A percentile compares a stretch with the other conserved stretches of the same genome.
Evolutionary conservation across 257 asterid genomes (phyloP).

Genomic region (Ophiorrhiza pumila): DNA sequence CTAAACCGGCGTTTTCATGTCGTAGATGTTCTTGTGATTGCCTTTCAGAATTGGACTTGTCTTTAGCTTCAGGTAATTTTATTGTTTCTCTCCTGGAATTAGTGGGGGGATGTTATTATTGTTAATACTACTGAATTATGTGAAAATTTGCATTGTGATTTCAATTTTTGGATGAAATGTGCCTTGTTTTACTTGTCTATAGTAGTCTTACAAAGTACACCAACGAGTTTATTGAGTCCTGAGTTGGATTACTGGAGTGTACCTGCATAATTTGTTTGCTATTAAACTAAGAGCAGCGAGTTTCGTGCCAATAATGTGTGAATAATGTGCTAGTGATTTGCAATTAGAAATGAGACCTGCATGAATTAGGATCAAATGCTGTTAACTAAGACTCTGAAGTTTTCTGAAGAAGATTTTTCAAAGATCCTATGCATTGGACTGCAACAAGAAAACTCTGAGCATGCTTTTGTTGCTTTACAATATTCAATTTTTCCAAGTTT

Average conservation of each 20-base stretch:
- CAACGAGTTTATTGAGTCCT: not conserved
- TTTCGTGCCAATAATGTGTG: not conserved
- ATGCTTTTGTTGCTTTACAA: not conserved
- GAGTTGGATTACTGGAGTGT: not conserved
- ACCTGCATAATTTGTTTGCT: not conserved
- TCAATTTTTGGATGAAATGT: not conserved
- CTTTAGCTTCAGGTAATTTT: slow-evolving; percentile 29
- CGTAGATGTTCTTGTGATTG: slow-evolving; percentile 39
- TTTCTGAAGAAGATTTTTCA: not conserved
- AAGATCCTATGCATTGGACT: not conserved
- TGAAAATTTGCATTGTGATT: not conserved
- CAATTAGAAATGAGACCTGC: not conserved
- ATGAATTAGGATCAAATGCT: not conserved
- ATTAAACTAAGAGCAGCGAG: not conserved
- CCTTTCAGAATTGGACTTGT: slow-evolving; percentile 20
- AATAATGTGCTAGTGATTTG: not conserved
- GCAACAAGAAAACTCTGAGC: not conserved
- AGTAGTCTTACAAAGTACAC: not conserved
- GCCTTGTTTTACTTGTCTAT: not conserved
- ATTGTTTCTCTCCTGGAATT: not conserved
- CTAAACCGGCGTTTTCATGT: slow-evolving; percentile 23
- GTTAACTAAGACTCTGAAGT: too few relatives aligned
- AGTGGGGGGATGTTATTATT: too few relatives aligned
- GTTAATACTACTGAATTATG: not conserved
- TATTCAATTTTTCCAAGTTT: not conserved